Conservation (phyloP, 2,329 filamentous ascomycete species). For the Pseudogymnoascus sp. region DNA sequence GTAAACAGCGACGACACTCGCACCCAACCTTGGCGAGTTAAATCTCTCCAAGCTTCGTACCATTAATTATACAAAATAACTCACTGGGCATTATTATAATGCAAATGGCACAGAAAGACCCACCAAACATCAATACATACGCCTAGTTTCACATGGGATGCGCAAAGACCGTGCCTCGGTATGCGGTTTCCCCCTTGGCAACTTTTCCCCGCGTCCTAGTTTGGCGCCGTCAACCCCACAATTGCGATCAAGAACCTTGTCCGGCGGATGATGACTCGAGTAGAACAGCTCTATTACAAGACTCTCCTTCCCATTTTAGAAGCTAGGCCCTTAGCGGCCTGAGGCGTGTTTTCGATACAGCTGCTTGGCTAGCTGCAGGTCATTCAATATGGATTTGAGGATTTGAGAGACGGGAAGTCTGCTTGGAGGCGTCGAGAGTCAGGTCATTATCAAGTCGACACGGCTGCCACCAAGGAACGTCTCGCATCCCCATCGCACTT, state of each 20-base stretch:
- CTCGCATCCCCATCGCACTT: conserved; percentile 1
- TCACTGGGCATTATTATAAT: neutral
- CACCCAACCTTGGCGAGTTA: neutral
- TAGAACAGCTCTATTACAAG: neutral
- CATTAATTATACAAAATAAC: neutral
- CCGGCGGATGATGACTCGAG: neutral
- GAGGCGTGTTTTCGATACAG: neutral
- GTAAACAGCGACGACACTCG: neutral
- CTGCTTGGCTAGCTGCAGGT: neutral
- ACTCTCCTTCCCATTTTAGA: neutral
- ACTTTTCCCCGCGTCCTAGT: conserved; percentile 1
- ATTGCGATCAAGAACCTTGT: neutral
- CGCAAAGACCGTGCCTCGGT: conserved; percentile 3
- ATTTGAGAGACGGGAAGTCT: neutral
- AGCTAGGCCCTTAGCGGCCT: neutral
- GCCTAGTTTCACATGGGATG: neutral
- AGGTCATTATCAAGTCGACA: neutral
- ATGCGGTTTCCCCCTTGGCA: neutral
- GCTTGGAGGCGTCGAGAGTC: neutral
- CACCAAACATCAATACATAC: neutral
- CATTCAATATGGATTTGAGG: neutral
- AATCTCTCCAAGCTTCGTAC: neutral
- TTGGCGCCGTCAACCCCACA: conserved; percentile 3
- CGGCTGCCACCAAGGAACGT: neutral
- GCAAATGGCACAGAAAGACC: neutral